Base-by-base conservation (phyloP, 257 asterid species). In the Nicotiana paniculata region DNA sequence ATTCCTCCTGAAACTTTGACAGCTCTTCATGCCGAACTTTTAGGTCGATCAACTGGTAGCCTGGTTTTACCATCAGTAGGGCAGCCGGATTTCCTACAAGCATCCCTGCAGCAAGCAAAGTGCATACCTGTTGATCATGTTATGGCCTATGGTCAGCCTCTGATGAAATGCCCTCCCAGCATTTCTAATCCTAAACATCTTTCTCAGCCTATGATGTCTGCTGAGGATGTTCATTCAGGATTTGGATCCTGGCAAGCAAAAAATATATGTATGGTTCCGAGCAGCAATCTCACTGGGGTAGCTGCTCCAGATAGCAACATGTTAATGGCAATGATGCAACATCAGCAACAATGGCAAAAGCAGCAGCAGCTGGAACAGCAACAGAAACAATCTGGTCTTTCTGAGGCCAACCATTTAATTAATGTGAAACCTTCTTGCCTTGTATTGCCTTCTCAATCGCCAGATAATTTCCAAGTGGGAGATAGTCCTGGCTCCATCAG, bases 361-460 rank as follows among this genome's bases (percentile, higher is more conserved):
- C 84, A 78, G 84, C 84, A 62, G 62, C 87, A 81, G 72, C 75
- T 79, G 54, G 81, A 76, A 77, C 88, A 81, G 39, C 87, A 58
- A 46, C 91, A 89, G 80, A 91, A 86, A 79, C 92, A 87, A 76
- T 77, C 89, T 43, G 39, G 66, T 48, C 55, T 88, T 21, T 77
- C 65, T 21, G 95, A 88, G 59, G 82, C 91, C 15, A 82, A 68
- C 66, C 88, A 89, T 70, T 53, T 88, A 39, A 85, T 90, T 75
- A 93, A 89, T 83, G 98, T 91, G 80, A 92, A 85, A 77, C 96
- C 98, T 83, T 93, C 98, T 84, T 91, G 96, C 86, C 82, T 93
- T 84, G 97, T 91, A 79, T 91, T 89, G 82, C 97, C 97, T 3
- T 90, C 92, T 81, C 94, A 86, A 83, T 86, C 91, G 46, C 84